Evolutionary conservation across 2,329 filamentous ascomycete species (phyloP), one percentile per base, ranked within the genome.

Genomic region (Domatiomyces catenatus): DNA sequence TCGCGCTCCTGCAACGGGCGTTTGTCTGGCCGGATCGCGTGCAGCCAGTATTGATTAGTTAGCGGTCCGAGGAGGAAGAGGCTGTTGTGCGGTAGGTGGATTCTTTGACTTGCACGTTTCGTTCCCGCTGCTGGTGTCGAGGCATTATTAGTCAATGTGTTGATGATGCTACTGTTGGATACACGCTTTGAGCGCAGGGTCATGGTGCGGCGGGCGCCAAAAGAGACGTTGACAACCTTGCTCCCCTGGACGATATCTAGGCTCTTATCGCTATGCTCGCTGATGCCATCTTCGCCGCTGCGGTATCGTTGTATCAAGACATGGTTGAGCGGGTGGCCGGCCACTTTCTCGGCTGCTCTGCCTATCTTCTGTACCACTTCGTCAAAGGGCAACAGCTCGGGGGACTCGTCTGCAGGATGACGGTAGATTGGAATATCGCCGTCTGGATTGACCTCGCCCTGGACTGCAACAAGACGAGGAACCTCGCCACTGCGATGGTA

Each of bases 181-280:
- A 5, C 32, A 39, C 32, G 32, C 69, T 94, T 94, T 8, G 84
- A 90, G 48, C 92, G 80, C 36, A 98, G 77, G 0, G 85, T 76
- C 89, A 96, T 95, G 2, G 81, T 89, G 49, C 92, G 76, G 67
- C 93, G 82, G 0, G 90, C 89, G 1, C 92, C 92, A n/a, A 96
- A 75, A 57, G 87, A 94, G 47, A 94, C 80, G 62, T 96, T 98
- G 57, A 89, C 87, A 58, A 98, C 94, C 53, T 75, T 89, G 20
- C 85, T 92, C 3, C 75, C 80, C 22, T 76, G 79, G 10, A 80
- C 81, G 51, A 98, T 92, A 64, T 98, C 92, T 20, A 98, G 72
- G 0, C 90, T 94, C 69, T 98, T 98, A 65, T 98, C 92, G 42
- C 87, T 93, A 63, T 98, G 92, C 63, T 98, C 92, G 0, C 86